phyloP scores from a whole-genome alignment of 2,329 filamentous ascomycete species.

The Truncatella angustata region DNA sequence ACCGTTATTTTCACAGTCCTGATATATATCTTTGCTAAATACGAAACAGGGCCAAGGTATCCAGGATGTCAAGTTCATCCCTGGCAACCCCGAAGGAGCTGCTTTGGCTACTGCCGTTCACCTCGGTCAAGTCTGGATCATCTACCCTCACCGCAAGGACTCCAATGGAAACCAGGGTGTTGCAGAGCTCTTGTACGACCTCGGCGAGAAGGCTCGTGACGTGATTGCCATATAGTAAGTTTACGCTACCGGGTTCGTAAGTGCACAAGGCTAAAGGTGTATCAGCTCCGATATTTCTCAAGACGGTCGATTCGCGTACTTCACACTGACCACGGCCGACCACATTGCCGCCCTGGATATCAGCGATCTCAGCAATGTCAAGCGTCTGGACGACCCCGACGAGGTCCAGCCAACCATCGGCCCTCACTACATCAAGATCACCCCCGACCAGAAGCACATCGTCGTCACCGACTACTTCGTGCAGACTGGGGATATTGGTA shows the following conservation, averaged over 20 bases:
- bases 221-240: conserved; percentile 55
- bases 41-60: conserved; percentile 48
- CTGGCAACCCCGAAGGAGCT: conserved; percentile 55
- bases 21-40: not conserved
- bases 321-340: conserved; percentile 60
- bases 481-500: conserved; percentile 58
- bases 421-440: conserved; percentile 63
- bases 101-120: conserved; percentile 60
- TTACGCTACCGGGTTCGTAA: not conserved
- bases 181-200: conserved; percentile 56
- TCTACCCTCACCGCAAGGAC: conserved; percentile 59
- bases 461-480: conserved; percentile 67
- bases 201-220: conserved; percentile 54
- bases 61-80: conserved; percentile 66
- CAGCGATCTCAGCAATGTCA: conserved; percentile 56
- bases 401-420: conserved; percentile 58
- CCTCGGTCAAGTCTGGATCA: conserved; percentile 61
- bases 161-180: conserved; percentile 54
- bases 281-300: conserved; percentile 52
- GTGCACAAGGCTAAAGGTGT: not conserved
- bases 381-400: conserved; percentile 59
- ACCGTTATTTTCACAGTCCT: no score
- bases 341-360: conserved; percentile 63
- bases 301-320: conserved; percentile 57
- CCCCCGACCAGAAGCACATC: conserved; percentile 62